A percentile compares a stretch with the other conserved stretches of the same genome.
Conservation (phyloP, 768 basidiomycete genomes). For the Zangia roseola region DNA sequence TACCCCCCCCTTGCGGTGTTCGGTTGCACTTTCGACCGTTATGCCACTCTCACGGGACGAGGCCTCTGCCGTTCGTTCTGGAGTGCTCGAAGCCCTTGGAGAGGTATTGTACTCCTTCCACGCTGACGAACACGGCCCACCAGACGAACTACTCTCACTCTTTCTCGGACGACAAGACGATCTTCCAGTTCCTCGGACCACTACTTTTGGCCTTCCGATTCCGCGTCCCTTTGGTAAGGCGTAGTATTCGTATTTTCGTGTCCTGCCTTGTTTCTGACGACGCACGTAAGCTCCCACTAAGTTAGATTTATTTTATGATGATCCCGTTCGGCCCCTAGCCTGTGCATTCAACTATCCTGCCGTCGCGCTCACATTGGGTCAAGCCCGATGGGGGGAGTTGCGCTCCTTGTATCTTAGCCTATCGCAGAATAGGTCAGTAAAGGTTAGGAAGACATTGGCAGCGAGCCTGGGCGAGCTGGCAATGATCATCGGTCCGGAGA, state of each 20-base stretch:
- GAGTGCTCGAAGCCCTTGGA: slow-evolving; percentile 82
- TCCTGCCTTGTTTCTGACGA: slow-evolving; percentile 4
- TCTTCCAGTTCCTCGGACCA: slow-evolving; percentile 33
- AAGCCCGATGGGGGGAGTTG: slow-evolving; percentile 69
- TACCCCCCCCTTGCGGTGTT: slow-evolving; percentile 51
- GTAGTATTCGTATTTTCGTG: neutral
- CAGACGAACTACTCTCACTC: slow-evolving; percentile 67
- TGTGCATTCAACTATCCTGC: slow-evolving; percentile 93
- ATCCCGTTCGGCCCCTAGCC: slow-evolving; percentile 71
- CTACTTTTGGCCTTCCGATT: slow-evolving; percentile 4
- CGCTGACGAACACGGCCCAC: slow-evolving; percentile 60
- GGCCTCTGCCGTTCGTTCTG: slow-evolving; percentile 66
- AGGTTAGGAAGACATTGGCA: slow-evolving; percentile 77
- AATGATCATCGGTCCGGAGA: slow-evolving; percentile 72
- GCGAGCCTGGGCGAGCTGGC: slow-evolving; percentile 90
- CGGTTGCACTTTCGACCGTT: slow-evolving; percentile 66
- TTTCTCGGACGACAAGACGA: slow-evolving; percentile 67
- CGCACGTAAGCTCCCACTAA: slow-evolving; percentile 20
- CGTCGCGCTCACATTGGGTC: slow-evolving; percentile 80
- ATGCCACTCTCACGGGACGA: slow-evolving; percentile 62
- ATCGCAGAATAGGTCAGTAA: slow-evolving; percentile 53
- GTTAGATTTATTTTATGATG: slow-evolving; percentile 51
- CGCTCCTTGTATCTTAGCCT: slow-evolving; percentile 67
- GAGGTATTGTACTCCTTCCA: slow-evolving; percentile 87
- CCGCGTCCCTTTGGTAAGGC: slow-evolving; percentile 19